A percentile compares a stretch with the other conserved stretches of the same genome.
Evolutionary conservation across 2,329 filamentous ascomycete genomes (phyloP).

Genomic region (Penicillium concentricum): DNA sequence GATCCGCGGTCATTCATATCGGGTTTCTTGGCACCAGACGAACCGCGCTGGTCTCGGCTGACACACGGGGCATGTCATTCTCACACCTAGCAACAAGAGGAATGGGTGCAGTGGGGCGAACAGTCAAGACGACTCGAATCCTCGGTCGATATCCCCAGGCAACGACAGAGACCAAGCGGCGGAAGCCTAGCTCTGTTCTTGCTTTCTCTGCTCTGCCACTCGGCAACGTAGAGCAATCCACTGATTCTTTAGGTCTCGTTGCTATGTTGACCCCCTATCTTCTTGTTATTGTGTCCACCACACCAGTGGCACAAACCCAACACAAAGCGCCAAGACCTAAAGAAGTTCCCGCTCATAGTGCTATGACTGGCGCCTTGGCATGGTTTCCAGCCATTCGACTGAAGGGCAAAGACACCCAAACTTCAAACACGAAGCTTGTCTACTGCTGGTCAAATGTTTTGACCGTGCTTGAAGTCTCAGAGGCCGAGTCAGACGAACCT

Average conservation of each 20-base stretch:
- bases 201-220: conserved; percentile 87
- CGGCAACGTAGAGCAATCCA: conserved; percentile 88
- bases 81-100: conserved; percentile 93
- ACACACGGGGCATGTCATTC: conserved; percentile 95
- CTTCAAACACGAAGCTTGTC: conserved; percentile 75
- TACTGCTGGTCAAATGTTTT: conserved; percentile 99
- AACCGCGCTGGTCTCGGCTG: conserved; percentile 91
- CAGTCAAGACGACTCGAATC: conserved; percentile 85
- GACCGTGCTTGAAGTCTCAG: conserved; percentile 85
- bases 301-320: conserved; percentile 91
- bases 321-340: conserved; percentile 90
- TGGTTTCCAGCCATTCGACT: conserved; percentile 97
- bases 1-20: conserved; percentile 79
- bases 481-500: conserved; percentile 56
- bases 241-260: conserved; percentile 84
- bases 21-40: conserved; percentile 92
- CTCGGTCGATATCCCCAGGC: conserved; percentile 83
- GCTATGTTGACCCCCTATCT: conserved; percentile 95
- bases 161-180: conserved; percentile 60
- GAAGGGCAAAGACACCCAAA: conserved; percentile 69
- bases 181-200: conserved; percentile 92
- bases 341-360: conserved; percentile 83
- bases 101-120: conserved; percentile 78
- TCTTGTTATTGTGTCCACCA: conserved; percentile 94
- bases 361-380: conserved; percentile 88